phyloP scores from a whole-genome alignment of 2,329 filamentous ascomycete species.

The Botrytis elliptica region DNA sequence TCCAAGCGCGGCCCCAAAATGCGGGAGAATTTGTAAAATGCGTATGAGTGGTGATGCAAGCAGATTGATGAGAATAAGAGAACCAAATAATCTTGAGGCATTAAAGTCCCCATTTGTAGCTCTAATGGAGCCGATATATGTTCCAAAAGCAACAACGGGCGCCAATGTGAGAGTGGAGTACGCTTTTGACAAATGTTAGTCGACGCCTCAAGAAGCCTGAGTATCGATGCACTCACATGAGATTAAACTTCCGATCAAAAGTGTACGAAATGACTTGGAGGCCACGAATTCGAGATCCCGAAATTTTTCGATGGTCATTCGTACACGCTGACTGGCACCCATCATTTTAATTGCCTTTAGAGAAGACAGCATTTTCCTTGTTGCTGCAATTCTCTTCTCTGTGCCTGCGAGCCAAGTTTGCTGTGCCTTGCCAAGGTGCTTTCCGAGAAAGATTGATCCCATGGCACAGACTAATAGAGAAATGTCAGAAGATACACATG shows the following conservation, averaged over 20 bases:
- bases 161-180: not conserved
- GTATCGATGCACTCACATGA: not conserved
- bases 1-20: not conserved
- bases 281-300: not conserved
- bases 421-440: constrained; percentile 32
- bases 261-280: not conserved
- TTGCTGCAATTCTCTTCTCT: constrained; percentile 35
- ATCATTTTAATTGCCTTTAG: constrained; percentile 40
- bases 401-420: constrained; percentile 37
- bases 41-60: not conserved
- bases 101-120: not conserved
- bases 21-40: not conserved
- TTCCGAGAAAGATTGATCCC: constrained; percentile 24
- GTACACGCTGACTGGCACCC: constrained; percentile 35
- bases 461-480: not conserved
- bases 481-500: not conserved
- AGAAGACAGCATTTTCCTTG: constrained; percentile 34
- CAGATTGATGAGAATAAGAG: not conserved
- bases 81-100: not conserved
- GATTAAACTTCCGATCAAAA: not conserved
- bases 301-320: constrained; percentile 23
- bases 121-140: not conserved
- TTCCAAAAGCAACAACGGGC: not conserved
- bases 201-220: not conserved
- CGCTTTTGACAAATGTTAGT: not conserved